Evolutionary conservation across 176 grass and related monocot species (phyloP), one percentile per base, ranked within the genome.

Genomic region (Phragmites australis): DNA sequence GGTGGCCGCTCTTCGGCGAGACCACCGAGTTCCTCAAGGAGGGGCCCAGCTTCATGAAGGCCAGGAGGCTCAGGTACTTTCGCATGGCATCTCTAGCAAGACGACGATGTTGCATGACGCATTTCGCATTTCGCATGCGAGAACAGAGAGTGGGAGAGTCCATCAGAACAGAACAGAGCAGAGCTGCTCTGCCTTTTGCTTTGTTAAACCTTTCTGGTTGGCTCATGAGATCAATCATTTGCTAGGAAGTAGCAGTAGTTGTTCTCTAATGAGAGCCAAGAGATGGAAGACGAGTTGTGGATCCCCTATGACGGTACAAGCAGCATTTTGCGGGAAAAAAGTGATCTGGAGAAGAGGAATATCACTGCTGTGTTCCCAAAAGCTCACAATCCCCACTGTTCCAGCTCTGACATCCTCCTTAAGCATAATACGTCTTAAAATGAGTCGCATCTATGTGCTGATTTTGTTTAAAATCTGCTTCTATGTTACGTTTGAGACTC

Each of bases 1-100:
- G 93, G n/a, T 97, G 93, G 93, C 93, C 93, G 60, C 86, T 93
- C 65, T 87, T 97, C 70, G 93, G 93, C 47, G 93, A 97, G 88
- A 97, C 93, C 44, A 97, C 93, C 23, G 93, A 97, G 88, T 97
- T 97, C 84, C 88, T 97, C 63, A 97, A 93, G 85, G 90, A 93
- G 52, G 93, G 90, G 0, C 93, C 93, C 2, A 44, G 53, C 63
- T 97, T 97, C 85, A 93, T 97, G 90, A 97, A 93, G 88, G 78
- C 78, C 16, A 75, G 87, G 70, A 90, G 88, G 65, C 90, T 97
- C 77, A 97, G 90, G 93, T 97, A 87, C 29, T 5, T 5, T 37
- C 3, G 34, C 34, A 37, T 5, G 6, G 31, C 44, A 12, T 15
- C 47, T 49, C 47, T 15, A 30, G 8, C 2, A 27, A 29, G 2